Conservation (phyloP, 352 stramenopile species). For the Phytophthora sp. region DNA sequence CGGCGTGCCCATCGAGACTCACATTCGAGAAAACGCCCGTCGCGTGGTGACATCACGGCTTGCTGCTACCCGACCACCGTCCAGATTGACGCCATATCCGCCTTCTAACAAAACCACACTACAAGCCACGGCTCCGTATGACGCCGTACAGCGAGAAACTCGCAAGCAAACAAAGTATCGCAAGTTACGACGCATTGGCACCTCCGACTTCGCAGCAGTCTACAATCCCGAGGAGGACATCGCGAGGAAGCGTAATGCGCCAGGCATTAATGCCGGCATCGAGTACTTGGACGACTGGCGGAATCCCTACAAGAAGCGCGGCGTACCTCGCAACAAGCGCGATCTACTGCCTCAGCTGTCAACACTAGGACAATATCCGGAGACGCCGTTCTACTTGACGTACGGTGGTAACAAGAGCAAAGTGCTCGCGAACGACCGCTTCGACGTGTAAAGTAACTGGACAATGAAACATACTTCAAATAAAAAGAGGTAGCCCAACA, state of each 20-base stretch:
- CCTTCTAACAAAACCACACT: conserved; percentile 59
- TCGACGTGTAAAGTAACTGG: conserved; percentile 51
- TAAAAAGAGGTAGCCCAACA: background rate
- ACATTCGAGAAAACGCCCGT: conserved; percentile 67
- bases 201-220: conserved; percentile 56
- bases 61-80: conserved; percentile 38
- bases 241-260: conserved; percentile 42
- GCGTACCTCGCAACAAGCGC: conserved; percentile 51
- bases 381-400: conserved; percentile 65
- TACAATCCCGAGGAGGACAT: conserved; percentile 56
- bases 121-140: conserved; percentile 52
- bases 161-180: conserved; percentile 71
- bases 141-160: conserved; percentile 45
- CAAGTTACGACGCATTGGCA: conserved; percentile 53
- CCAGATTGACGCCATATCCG: conserved; percentile 55
- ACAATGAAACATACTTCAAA: conserved; percentile 1
- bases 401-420: conserved; percentile 71
- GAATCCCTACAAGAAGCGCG: conserved; percentile 78
- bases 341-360: conserved; percentile 57
- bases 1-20: conserved; percentile 61
- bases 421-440: conserved; percentile 68
- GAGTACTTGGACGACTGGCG: conserved; percentile 67
- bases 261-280: conserved; percentile 59
- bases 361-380: conserved; percentile 48
- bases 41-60: conserved; percentile 44